phyloP scores from a whole-genome alignment of 2,329 filamentous ascomycete genomes.

The Fusarium luffae region DNA sequence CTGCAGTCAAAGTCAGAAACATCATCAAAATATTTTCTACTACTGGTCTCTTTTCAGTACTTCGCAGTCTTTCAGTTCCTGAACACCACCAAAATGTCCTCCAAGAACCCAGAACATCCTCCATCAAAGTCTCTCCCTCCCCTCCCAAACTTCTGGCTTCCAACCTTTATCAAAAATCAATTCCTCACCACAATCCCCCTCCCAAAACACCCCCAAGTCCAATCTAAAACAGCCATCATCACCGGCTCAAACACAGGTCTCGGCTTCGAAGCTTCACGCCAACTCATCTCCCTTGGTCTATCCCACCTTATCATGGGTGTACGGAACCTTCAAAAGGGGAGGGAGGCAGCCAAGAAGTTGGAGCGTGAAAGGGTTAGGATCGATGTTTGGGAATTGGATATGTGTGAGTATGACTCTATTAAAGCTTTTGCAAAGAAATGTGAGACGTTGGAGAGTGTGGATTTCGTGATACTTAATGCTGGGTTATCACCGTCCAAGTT shows the following conservation, averaged over 20 bases:
- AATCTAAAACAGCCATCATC: slow-evolving; percentile 36
- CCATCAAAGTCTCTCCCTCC: slow-evolving; percentile 21
- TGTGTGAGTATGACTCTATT: slow-evolving; percentile 44
- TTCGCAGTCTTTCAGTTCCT: background rate
- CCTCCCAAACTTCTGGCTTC: slow-evolving; percentile 15
- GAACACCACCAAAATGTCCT: slow-evolving; percentile 20
- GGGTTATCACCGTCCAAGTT: slow-evolving; percentile 42
- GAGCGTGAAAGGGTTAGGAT: slow-evolving; percentile 20
- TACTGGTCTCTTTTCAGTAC: background rate
- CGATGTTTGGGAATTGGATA: slow-evolving; percentile 43
- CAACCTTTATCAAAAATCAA: slow-evolving; percentile 37
- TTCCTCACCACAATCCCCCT: slow-evolving; percentile 40
- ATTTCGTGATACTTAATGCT: slow-evolving; percentile 51
- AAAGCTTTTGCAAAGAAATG: slow-evolving; percentile 33
- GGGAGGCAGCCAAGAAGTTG: slow-evolving; percentile 22
- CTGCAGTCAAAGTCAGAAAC: background rate
- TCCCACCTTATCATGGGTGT: slow-evolving; percentile 35
- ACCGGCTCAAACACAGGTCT: slow-evolving; percentile 45
- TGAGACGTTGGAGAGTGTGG: slow-evolving; percentile 28
- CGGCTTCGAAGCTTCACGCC: slow-evolving; percentile 40
- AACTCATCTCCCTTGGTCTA: slow-evolving; percentile 36
- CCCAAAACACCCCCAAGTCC: slow-evolving; percentile 23
- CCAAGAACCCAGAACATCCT: background rate
- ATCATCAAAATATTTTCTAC: background rate
- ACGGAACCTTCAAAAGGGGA: slow-evolving; percentile 26